Percentiles rank a stretch among this genome's conserved stretches.
Conservation (phyloP, 805 yeast genomes). For the Clavispora fructus region DNA sequence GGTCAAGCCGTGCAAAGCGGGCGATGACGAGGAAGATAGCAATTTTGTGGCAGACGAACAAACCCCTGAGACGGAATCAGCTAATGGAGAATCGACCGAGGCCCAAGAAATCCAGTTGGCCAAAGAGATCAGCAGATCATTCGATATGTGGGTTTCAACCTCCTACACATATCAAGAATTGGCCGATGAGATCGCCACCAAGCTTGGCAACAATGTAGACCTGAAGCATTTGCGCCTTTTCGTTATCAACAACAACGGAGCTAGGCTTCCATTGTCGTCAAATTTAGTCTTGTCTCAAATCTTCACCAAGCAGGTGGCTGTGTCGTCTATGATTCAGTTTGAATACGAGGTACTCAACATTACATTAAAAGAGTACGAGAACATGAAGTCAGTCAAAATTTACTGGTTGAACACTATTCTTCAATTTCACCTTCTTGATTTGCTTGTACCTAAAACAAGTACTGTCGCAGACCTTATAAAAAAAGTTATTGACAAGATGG, state of each 20-base stretch:
- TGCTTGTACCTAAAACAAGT: constrained; percentile 62
- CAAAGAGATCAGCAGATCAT: constrained; percentile 20
- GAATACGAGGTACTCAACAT: constrained; percentile 76
- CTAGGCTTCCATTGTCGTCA: constrained; percentile 43
- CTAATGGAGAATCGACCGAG: constrained; percentile 8
- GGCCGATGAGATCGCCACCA: constrained; percentile 54
- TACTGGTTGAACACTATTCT: constrained; percentile 69
- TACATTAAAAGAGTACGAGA: constrained; percentile 72
- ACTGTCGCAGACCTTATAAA: constrained; percentile 51
- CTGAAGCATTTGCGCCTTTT: constrained; percentile 63
- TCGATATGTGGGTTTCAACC: constrained; percentile 68
- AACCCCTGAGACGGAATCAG: constrained; percentile 1
- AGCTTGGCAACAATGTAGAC: constrained; percentile 42
- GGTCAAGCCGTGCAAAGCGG: constrained; percentile 43
- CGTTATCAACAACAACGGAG: constrained; percentile 54
- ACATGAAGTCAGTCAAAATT: constrained; percentile 58
- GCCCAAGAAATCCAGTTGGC: constrained; percentile 15
- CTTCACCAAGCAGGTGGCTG: constrained; percentile 40
- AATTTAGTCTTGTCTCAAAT: constrained; percentile 32
- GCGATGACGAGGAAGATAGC: constrained; percentile 45
- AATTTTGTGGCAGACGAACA: constrained; percentile 33
- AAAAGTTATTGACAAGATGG: constrained; percentile 51
- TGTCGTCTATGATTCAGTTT: constrained; percentile 41
- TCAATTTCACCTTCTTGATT: constrained; percentile 62
- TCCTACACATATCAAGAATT: constrained; percentile 54